Conservation (phyloP, 495 filamentous ascomycete genomes). For the Podospora fimiseda region DNA sequence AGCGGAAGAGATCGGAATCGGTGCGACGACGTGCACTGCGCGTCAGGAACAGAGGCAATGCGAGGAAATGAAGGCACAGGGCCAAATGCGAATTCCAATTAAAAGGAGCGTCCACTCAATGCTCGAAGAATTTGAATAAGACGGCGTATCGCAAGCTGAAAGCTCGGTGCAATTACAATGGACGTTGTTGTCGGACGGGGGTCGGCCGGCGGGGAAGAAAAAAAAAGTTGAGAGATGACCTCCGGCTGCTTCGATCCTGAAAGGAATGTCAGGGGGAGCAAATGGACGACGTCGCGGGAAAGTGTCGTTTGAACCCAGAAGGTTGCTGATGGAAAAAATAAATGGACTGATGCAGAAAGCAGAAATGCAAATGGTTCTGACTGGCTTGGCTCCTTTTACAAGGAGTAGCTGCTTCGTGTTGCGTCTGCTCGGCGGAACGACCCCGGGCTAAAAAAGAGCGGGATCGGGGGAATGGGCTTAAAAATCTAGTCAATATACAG, state of each 20-base stretch:
- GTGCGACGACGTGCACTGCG: constrained; percentile 12
- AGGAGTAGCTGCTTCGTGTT: background rate
- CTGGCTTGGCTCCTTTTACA: background rate
- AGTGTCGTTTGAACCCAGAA: background rate
- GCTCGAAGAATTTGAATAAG: background rate
- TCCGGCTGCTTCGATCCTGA: background rate
- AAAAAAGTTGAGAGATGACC: background rate
- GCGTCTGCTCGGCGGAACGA: background rate
- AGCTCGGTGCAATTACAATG: background rate
- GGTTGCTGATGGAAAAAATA: background rate
- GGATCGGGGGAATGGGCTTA: background rate
- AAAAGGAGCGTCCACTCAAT: background rate
- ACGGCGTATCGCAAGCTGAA: background rate
- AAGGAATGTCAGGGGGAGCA: background rate
- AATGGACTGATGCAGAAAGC: background rate
- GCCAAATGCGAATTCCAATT: background rate
- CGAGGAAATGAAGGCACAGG: background rate
- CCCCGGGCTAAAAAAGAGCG: background rate
- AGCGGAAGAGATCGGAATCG: background rate
- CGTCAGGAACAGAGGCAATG: background rate
- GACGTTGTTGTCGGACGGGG: background rate
- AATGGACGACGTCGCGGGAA: background rate
- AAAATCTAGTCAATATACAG: background rate
- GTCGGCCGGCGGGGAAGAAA: background rate
- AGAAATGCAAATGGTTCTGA: background rate